Evolutionary conservation across 164 flowering plant genomes (phyloP).

Genomic region (Vitis cinerea): DNA sequence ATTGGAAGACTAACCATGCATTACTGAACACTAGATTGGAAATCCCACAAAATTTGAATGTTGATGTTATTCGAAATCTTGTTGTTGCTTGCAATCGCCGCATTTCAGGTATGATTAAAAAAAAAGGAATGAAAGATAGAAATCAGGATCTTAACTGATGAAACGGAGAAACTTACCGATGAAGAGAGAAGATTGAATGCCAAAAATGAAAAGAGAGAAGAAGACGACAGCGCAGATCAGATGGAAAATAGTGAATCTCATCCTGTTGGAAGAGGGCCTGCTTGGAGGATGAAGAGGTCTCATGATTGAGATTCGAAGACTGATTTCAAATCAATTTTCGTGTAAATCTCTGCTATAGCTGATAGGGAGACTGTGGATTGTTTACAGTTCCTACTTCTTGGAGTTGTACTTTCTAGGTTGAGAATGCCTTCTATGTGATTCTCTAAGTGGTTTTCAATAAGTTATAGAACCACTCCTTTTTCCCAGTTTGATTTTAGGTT

Average conservation of each 20-base stretch:
- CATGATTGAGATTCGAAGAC: slow-evolving; percentile 4
- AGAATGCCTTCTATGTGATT: too few relatives aligned
- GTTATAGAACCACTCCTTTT: too few relatives aligned
- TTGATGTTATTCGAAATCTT: slow-evolving; percentile 1
- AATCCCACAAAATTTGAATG: slow-evolving; percentile 46
- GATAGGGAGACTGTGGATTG: too few relatives aligned
- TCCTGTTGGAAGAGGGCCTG: background rate
- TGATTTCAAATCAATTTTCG: too few relatives aligned
- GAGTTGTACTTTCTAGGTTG: too few relatives aligned
- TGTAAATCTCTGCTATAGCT: too few relatives aligned
- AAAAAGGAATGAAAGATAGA: background rate
- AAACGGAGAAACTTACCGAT: slow-evolving; percentile 19
- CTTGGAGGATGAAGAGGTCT: slow-evolving; percentile 13
- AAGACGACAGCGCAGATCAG: slow-evolving; percentile 52
- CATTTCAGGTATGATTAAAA: background rate
- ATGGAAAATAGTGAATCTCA: slow-evolving; percentile 40
- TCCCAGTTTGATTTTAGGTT: too few relatives aligned
- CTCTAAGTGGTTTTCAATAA: too few relatives aligned
- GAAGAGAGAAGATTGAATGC: slow-evolving; percentile 56
- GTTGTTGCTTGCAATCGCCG: background rate
- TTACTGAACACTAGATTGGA: slow-evolving; percentile 74
- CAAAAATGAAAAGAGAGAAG: slow-evolving; percentile 63
- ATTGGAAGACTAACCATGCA: slow-evolving; percentile 62
- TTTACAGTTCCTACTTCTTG: too few relatives aligned
- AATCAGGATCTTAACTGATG: background rate